Evolutionary conservation across 805 yeast genomes (phyloP), one percentile per base, ranked within the genome.

Genomic region (Lachancea fermentati): DNA sequence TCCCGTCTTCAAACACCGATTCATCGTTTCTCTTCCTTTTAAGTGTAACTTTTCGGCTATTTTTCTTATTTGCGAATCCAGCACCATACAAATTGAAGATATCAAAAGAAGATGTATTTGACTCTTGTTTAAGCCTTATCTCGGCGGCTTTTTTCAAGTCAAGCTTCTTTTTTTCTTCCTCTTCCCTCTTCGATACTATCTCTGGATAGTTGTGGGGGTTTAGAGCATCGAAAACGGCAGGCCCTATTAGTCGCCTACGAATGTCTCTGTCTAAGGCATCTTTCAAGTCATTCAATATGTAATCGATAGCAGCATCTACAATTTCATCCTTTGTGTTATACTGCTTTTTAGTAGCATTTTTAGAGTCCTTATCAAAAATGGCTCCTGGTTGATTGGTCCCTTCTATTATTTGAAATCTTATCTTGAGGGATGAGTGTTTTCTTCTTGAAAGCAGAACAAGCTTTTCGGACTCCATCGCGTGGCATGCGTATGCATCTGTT

Each of bases 191-290:
- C n/a, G 63, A 58, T 37, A 66, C 43, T 17, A 65, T 55, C 3
- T 70, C 73, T 1, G 85, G 82, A 52, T 74, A 81, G 29, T 71
- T 72, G 3, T 73, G 75, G 30, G 78, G 79, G 42, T 75, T 72
- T 48, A 87, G 66, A 14, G 73, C 61, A 22, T 79, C 79, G 39
- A 83, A 67, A 13, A 87, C 74, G 1, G 72, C 68, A 0, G 93
- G 86, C 0, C 84, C 88, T 17, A 85, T 72, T 3, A 84, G 63
- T 44, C 86, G 74, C 52, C 79, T 91, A 48, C 84, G 69, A 17
- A 87, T 74, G 61, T 87, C 95, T 45, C 81, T 81, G 15, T 78
- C 64, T 33, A 87, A 58, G 34, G 79, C 78, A 8, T 67, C 65
- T 44, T 76, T 76, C 37, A 87, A 69, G 48, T 87, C 95, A 41